A percentile compares a stretch with the other conserved stretches of the same genome.
Evolutionary conservation across 352 stramenopile species (phyloP).

Genomic region (Globisporangium alternatum): DNA sequence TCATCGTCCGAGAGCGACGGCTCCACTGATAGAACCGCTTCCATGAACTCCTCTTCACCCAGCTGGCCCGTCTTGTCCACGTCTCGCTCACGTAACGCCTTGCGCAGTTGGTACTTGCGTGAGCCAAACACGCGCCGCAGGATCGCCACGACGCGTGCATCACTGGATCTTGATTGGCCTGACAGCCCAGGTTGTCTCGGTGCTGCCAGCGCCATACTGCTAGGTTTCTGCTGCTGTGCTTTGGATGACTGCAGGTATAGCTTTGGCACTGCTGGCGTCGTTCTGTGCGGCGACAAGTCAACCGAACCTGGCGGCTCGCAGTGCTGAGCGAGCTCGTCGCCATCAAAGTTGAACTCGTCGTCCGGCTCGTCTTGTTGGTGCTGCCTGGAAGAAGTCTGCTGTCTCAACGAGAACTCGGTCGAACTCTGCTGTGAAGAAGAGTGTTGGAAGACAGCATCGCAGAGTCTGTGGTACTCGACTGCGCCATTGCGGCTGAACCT

Average conservation of each 20-base stretch:
- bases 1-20: slow-evolving; percentile 67
- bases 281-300: neutral
- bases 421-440: neutral
- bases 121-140: slow-evolving; percentile 52
- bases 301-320: slow-evolving; percentile 7
- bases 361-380: neutral
- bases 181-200: neutral
- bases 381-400: neutral
- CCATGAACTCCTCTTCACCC: slow-evolving; percentile 77
- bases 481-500: slow-evolving; percentile 32
- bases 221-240: neutral
- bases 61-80: slow-evolving; percentile 49
- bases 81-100: slow-evolving; percentile 60
- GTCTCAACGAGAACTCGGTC: neutral
- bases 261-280: neutral
- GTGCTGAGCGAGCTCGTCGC: slow-evolving; percentile 12
- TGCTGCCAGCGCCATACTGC: neutral
- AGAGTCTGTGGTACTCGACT: slow-evolving; percentile 34
- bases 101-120: slow-evolving; percentile 71
- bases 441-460: slow-evolving; percentile 37
- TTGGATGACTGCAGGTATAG: slow-evolving; percentile 2
- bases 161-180: neutral
- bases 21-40: slow-evolving; percentile 54
- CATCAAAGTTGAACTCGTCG: slow-evolving; percentile 9
- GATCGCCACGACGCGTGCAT: slow-evolving; percentile 38